Percentiles rank a stretch among this genome's conserved stretches.
Conservation (phyloP, 306 rosid species). For the Bauhinia variegata region DNA sequence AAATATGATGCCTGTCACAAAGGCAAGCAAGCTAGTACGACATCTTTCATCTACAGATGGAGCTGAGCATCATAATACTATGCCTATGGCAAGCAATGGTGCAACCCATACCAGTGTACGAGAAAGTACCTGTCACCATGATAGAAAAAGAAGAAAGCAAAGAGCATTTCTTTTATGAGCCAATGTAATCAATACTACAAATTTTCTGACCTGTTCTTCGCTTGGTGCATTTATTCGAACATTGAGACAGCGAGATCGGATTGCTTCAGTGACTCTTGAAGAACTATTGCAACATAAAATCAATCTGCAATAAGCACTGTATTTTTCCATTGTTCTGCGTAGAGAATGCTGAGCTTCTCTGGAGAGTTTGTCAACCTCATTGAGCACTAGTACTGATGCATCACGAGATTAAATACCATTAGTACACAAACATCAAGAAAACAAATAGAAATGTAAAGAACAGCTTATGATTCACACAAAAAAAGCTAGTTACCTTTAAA, state of each 20-base stretch:
- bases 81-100: slow-evolving; percentile 4
- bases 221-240: slow-evolving; percentile 81
- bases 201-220: slow-evolving; percentile 68
- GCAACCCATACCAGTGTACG: neutral
- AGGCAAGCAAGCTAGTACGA: slow-evolving; percentile 4
- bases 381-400: slow-evolving; percentile 75
- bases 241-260: slow-evolving; percentile 92
- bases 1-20: neutral
- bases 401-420: slow-evolving; percentile 33
- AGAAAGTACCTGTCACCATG: neutral
- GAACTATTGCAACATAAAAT: slow-evolving; percentile 95
- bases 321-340: slow-evolving; percentile 95
- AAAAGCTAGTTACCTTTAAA: slow-evolving; percentile 60
- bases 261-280: slow-evolving; percentile 95
- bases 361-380: slow-evolving; percentile 93
- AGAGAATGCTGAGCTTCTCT: slow-evolving; percentile 97
- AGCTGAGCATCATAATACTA: slow-evolving; percentile 21
- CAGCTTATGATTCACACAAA: neutral
- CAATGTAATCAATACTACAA: neutral
- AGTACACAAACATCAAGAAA: slow-evolving; percentile 19
- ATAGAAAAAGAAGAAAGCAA: neutral
- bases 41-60: neutral
- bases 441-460: neutral
- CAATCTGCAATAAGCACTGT: slow-evolving; percentile 85
- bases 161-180: slow-evolving; percentile 3